Base-by-base conservation (phyloP, 2,329 filamentous ascomycete genomes). In the Trichoderma sp. region DNA sequence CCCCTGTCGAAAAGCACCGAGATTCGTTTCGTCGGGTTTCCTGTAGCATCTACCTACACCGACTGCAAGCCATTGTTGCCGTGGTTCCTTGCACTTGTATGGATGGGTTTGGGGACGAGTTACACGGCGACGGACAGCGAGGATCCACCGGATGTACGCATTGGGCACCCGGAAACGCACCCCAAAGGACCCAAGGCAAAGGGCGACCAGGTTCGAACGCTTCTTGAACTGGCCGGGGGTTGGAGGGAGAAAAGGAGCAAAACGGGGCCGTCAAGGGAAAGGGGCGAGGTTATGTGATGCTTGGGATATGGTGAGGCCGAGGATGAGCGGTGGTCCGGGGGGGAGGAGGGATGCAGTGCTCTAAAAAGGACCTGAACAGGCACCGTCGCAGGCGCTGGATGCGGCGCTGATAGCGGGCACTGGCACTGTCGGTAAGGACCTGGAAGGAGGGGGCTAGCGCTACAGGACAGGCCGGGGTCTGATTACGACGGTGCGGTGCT, bases 31-130 rank as follows among this genome's bases (percentile, higher is more conserved):
- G 32, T 58, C 56, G n/a, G 39, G 26, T n/a, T 30, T 21, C 8
- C 56, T 32, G 56, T 57, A 51, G 47, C 28, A 61, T 69, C 58
- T 69, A 72, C 65, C 71, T 72, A 69, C 71, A 72, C 71, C 71
- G 71, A 72, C 71, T 72, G 70, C 70, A 71, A 56, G 71, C 71
- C 71, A 72, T 72, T 30, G 71, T 70, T 70, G 58, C 71, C 21
- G 64, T 72, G 64, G 66, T 72, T 69, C 66, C 71, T 72, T 39
- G 32, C 43, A 24, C 34, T 30, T 68, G 65, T 60, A 68, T 66
- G 63, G 70, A 60, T 67, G 70, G 61, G 69, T 71, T 71, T 53
- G 62, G 60, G 36, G 36, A 70, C 36, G 58, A 67, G 70, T 71
- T 71, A 71, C 70, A 71, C 70, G 62, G 70, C 43, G 61, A 53